Evolutionary conservation across 2,329 filamentous ascomycete species (phyloP).

Genomic region (Exutisphaerella laricina): DNA sequence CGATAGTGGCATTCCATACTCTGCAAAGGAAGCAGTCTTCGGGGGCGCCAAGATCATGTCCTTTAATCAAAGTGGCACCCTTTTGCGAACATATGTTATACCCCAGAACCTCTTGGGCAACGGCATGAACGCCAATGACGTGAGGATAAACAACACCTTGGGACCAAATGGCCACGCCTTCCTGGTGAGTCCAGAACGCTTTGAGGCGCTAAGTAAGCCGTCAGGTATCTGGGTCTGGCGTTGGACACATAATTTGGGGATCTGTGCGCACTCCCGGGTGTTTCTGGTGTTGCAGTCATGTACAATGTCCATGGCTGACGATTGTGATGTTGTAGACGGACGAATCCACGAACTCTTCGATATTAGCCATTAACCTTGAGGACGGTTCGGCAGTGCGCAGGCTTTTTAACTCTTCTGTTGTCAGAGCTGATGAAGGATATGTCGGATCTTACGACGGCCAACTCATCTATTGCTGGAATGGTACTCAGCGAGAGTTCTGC

Average conservation of each 20-base stretch:
- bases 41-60: slow-evolving; percentile 41
- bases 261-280: no score
- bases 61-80: slow-evolving; percentile 34
- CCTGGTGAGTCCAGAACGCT: no score
- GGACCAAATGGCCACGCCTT: slow-evolving; percentile 39
- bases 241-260: no score
- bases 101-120: slow-evolving; percentile 33
- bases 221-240: no score
- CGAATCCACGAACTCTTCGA: slow-evolving; percentile 34
- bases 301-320: no score
- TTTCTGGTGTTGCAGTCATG: no score
- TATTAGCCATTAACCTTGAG: slow-evolving; percentile 38
- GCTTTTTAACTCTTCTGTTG: slow-evolving; percentile 37
- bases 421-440: slow-evolving; percentile 37
- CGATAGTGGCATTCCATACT: slow-evolving; percentile 37
- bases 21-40: slow-evolving; percentile 24
- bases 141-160: slow-evolving; percentile 41
- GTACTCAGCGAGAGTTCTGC: slow-evolving; percentile 21
- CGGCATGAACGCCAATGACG: slow-evolving; percentile 39
- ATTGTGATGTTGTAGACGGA: no score
- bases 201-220: no score
- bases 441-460: slow-evolving; percentile 36
- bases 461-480: slow-evolving; percentile 27
- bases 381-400: slow-evolving; percentile 34
- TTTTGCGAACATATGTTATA: slow-evolving; percentile 37